phyloP scores from a whole-genome alignment of 164 flowering plant genomes.

The Piper betle region DNA sequence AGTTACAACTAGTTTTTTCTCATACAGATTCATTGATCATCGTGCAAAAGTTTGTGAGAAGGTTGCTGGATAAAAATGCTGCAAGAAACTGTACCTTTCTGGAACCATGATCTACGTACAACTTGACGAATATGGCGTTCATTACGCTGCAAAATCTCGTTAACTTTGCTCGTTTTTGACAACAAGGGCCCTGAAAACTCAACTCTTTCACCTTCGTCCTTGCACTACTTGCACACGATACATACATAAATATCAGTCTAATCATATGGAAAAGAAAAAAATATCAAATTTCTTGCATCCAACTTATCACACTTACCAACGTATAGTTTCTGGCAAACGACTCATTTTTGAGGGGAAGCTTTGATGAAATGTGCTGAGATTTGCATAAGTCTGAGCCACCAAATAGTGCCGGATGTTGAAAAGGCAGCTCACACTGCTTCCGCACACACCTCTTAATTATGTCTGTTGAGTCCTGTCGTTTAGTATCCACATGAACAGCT shows the following conservation, averaged over 20 bases:
- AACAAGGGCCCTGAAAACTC: conserved; percentile 92
- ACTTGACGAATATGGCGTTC: conserved; percentile 88
- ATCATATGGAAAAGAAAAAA: neutral
- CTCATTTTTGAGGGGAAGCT: conserved; percentile 46
- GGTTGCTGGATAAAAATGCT: neutral
- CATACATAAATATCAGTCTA: neutral
- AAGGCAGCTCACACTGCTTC: conserved; percentile 45
- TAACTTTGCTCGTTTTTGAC: conserved; percentile 62
- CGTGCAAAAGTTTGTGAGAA: too few relatives aligned
- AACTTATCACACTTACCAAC: conserved; percentile 26
- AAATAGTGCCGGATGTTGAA: conserved; percentile 71
- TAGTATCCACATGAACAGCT: conserved; percentile 23
- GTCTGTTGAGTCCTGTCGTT: conserved; percentile 36
- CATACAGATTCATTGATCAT: too few relatives aligned
- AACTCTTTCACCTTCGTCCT: conserved; percentile 59
- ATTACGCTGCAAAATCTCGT: conserved; percentile 70
- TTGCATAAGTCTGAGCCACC: conserved; percentile 72
- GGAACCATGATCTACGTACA: conserved; percentile 82
- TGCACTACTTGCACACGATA: conserved; percentile 27
- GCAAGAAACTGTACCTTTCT: conserved; percentile 43
- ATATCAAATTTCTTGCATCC: neutral
- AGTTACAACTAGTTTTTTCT: too few relatives aligned
- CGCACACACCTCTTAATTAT: conserved; percentile 27
- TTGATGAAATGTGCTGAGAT: conserved; percentile 65
- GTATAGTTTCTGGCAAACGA: conserved; percentile 31